A percentile compares a stretch with the other conserved stretches of the same genome.
Evolutionary conservation across 2,329 filamentous ascomycete genomes (phyloP).

Genomic region (Trichoderma polysporum): DNA sequence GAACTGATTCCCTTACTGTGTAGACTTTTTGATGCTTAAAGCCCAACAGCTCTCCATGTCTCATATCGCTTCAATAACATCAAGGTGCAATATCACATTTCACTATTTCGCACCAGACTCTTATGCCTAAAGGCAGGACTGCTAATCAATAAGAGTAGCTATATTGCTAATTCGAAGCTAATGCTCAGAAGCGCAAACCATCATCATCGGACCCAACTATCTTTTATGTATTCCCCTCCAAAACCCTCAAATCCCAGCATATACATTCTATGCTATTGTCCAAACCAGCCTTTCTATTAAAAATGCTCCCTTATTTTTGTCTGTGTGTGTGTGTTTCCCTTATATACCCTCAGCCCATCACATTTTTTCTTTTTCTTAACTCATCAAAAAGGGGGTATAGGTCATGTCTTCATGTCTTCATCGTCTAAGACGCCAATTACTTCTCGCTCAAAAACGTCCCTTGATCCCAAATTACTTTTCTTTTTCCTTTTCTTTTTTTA

Average conservation of each 20-base stretch:
- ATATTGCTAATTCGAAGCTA: not conserved
- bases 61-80: too few species aligned
- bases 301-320: not conserved
- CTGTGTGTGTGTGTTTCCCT: not conserved
- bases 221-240: not conserved
- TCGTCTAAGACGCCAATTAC: constrained; percentile 10
- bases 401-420: constrained; percentile 23
- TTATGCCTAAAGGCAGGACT: too few species aligned
- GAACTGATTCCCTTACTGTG: too few species aligned
- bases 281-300: constrained; percentile 18
- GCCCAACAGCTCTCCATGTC: too few species aligned
- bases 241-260: not conserved
- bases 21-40: too few species aligned
- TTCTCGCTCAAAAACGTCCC: not conserved
- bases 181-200: not conserved
- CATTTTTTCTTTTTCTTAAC: not conserved
- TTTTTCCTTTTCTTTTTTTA: constrained; percentile 8
- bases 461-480: not conserved
- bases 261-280: not conserved
- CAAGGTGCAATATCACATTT: too few species aligned
- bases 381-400: constrained; percentile 21
- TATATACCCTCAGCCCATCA: constrained; percentile 12
- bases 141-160: not conserved
- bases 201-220: not conserved
- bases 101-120: too few species aligned